phyloP scores from a whole-genome alignment of 495 filamentous ascomycete species.

The Halenospora varia region DNA sequence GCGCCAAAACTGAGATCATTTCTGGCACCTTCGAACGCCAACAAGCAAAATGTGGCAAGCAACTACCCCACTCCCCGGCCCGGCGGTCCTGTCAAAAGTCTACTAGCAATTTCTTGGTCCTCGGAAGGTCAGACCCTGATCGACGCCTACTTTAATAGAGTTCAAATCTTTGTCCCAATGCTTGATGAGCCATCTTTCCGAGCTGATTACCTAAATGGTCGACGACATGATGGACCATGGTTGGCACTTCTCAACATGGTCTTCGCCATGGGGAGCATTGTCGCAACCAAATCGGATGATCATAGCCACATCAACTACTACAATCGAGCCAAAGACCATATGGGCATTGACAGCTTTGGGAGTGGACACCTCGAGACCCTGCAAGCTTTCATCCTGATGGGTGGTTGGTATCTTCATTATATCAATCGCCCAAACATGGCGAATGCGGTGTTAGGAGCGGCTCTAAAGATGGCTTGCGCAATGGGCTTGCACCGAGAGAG shows the following conservation, averaged over 20 bases:
- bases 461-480: conserved; percentile 65
- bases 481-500: conserved; percentile 75
- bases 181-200: conserved; percentile 73
- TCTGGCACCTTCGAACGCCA: conserved; percentile 46
- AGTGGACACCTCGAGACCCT: conserved; percentile 67
- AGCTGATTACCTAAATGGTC: conserved; percentile 63
- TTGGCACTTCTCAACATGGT: conserved; percentile 76
- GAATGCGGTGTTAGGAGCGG: conserved; percentile 60
- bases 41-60: conserved; percentile 42
- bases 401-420: conserved; percentile 78
- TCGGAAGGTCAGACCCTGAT: conserved; percentile 61
- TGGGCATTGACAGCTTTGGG: conserved; percentile 64
- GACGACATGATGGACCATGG: conserved; percentile 68
- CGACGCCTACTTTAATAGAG: conserved; percentile 72
- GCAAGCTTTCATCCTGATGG: conserved; percentile 66
- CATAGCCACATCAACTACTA: conserved; percentile 71
- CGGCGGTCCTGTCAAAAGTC: conserved; percentile 37
- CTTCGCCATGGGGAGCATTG: conserved; percentile 73
- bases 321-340: conserved; percentile 61
- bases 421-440: conserved; percentile 76
- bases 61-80: conserved; percentile 40
- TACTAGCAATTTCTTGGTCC: conserved; percentile 51
- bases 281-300: conserved; percentile 64
- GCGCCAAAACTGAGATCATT: conserved; percentile 59
- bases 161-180: conserved; percentile 74